Evolutionary conservation across 1,139 yeast species (phyloP), one percentile per base, ranked within the genome.

Genomic region (Zygosaccharomyces sapae): DNA sequence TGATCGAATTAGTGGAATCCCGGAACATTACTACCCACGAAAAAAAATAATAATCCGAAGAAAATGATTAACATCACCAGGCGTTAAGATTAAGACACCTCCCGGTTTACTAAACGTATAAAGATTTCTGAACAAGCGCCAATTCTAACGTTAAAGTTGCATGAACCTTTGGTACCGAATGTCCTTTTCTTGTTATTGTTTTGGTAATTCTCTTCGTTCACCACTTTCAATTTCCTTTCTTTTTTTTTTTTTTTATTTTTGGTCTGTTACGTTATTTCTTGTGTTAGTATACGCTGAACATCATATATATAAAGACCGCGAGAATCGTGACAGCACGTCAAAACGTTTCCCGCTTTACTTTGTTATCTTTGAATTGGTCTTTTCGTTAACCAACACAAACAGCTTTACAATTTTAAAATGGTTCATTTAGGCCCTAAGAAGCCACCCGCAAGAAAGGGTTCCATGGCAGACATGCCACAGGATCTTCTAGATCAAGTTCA

Each of bases 361-460:
- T 31, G 34, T 25, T 10, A 22, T 41, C 18, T 27, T 30, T 33
- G 16, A 24, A 7, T 24, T 31, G 3, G 10, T 31, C 5, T 4
- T 22, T 24, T 30, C 12, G 2, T 37, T 22, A 19, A 13, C 16
- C 40, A 27, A 24, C 19, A 22, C 34, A 31, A 27, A 24, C 16
- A 44, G 22, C 34, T 33, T 20, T 12, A 22, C n/a, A 22, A 30
- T 18, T 12, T 10, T 30, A 61, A 37, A 57, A 85, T 85, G 94
- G 94, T 85, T 66, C 87, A 81, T 68, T 77, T 85, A 65, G 94
- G 94, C 65, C 92, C 94, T 55, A 82, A 84, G 67, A 80, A 79
- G 59, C 94, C 94, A 45, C 90, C 86, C 55, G 81, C 81, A 64
- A 83, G 94, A 73, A 85, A 75, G 75, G 81, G 94, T 46, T 81